Conservation (phyloP, 2,329 filamentous ascomycete genomes). For the Rutstroemia sp. region DNA sequence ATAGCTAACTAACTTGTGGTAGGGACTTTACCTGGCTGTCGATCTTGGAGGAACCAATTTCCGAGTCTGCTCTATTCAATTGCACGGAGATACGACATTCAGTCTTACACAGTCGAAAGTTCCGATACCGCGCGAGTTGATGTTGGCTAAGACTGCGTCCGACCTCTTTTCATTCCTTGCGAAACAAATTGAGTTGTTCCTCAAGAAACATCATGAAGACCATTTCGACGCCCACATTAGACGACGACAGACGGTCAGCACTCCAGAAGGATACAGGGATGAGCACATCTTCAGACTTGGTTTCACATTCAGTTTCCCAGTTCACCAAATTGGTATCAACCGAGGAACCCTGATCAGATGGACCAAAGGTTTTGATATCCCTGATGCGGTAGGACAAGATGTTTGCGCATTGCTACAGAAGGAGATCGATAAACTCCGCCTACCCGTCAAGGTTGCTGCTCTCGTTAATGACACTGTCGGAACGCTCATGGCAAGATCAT, state of each 20-base stretch:
- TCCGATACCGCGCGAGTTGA: slow-evolving; percentile 80
- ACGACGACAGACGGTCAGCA: slow-evolving; percentile 54
- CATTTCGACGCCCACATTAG: slow-evolving; percentile 68
- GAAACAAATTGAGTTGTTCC: slow-evolving; percentile 83
- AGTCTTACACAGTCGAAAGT: slow-evolving; percentile 90
- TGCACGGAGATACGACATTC: slow-evolving; percentile 94
- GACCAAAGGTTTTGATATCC: slow-evolving; percentile 98
- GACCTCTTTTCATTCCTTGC: slow-evolving; percentile 91
- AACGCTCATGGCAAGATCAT: slow-evolving; percentile 94
- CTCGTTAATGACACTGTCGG: slow-evolving; percentile 97
- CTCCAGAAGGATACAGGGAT: slow-evolving; percentile 52
- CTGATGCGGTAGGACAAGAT: slow-evolving; percentile 89
- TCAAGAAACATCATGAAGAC: slow-evolving; percentile 79
- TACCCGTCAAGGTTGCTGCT: slow-evolving; percentile 91
- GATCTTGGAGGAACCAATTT: slow-evolving; percentile 99
- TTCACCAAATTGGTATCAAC: slow-evolving; percentile 91
- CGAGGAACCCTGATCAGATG: slow-evolving; percentile 89
- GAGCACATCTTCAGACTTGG: slow-evolving; percentile 85
- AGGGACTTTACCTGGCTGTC: slow-evolving; percentile 89
- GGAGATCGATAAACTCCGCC: slow-evolving; percentile 77
- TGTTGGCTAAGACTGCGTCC: slow-evolving; percentile 78
- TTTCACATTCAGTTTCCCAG: slow-evolving; percentile 98
- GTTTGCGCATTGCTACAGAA: slow-evolving; percentile 83
- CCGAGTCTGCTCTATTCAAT: slow-evolving; percentile 87
- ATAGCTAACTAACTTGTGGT: slow-evolving; percentile 3